These are phyloP conservation scores for Geum urbanum DNA, from an alignment of 306 rosid genomes.

Conservation along the genomic window DNA sequence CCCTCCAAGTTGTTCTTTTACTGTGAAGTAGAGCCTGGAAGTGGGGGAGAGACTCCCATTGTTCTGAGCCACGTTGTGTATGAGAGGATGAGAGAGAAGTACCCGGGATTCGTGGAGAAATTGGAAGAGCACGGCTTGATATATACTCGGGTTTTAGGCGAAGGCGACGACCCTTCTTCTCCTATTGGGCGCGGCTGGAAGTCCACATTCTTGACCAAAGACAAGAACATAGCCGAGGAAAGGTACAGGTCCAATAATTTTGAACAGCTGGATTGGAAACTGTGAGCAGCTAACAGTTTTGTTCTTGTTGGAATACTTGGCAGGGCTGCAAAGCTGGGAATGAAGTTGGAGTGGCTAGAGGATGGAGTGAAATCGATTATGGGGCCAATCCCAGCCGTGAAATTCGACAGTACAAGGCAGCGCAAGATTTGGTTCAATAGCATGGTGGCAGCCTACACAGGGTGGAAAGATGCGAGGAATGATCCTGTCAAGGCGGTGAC, in stretches of 20 bases:
- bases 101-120: constrained; percentile 65
- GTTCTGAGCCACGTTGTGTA: constrained; percentile 78
- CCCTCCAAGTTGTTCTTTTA: constrained; percentile 79
- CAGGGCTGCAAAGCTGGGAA: constrained; percentile 77
- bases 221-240: constrained; percentile 64
- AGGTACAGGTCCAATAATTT: constrained; percentile 37
- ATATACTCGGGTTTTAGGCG: constrained; percentile 66
- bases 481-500: constrained; percentile 82
- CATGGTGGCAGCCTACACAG: constrained; percentile 83
- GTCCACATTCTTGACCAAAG: constrained; percentile 79
- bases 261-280: too few relatives aligned
- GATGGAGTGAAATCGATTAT: constrained; percentile 66
- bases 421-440: constrained; percentile 87
- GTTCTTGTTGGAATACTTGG: background rate
- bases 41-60: constrained; percentile 88
- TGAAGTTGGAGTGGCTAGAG: constrained; percentile 80
- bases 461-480: constrained; percentile 49
- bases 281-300: background rate
- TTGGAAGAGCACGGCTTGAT: constrained; percentile 67
- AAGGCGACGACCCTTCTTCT: constrained; percentile 72
- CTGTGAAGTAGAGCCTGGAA: constrained; percentile 72
- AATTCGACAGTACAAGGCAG: constrained; percentile 45
- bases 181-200: constrained; percentile 95
- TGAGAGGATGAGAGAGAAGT: constrained; percentile 58
- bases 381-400: constrained; percentile 87